phyloP scores from a whole-genome alignment of 352 stramenopile genomes.

The Aphanomyces astaci region DNA sequence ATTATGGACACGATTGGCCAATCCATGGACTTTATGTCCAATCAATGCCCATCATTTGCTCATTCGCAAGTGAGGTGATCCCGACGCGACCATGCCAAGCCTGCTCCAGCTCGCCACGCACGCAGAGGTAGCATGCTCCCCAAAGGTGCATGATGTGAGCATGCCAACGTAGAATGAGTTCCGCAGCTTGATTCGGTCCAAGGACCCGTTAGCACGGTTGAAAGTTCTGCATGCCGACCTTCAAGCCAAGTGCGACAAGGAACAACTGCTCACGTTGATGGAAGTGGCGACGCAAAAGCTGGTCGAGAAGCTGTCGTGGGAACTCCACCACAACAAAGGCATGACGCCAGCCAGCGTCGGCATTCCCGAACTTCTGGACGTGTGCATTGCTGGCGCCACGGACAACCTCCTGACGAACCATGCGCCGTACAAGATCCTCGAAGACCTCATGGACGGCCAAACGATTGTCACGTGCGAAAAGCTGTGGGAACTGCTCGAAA shows the following conservation, averaged over 20 bases:
- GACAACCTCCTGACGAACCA: constrained; percentile 55
- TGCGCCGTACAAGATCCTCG: constrained; percentile 77
- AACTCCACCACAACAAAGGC: constrained; percentile 49
- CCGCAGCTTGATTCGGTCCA: constrained; percentile 42
- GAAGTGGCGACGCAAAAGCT: constrained; percentile 74
- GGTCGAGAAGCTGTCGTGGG: constrained; percentile 71
- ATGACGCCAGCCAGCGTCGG: constrained; percentile 51
- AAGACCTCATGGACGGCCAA: constrained; percentile 81
- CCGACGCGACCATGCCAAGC: not conserved
- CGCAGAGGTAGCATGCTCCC: not conserved
- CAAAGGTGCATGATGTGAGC: not conserved
- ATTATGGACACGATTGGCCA: not conserved
- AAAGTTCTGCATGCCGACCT: constrained; percentile 25
- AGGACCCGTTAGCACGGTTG: constrained; percentile 31
- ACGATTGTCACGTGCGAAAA: constrained; percentile 81
- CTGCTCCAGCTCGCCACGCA: not conserved
- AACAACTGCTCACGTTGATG: constrained; percentile 56
- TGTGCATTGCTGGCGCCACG: constrained; percentile 72
- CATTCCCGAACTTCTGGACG: constrained; percentile 58
- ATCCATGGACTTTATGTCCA: not conserved
- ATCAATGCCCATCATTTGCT: too few species aligned
- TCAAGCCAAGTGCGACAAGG: constrained; percentile 23
- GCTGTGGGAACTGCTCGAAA: constrained; percentile 74
- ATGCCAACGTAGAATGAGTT: constrained; percentile 38
- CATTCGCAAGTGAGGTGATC: not conserved